Percentiles rank a stretch among this genome's conserved stretches.
phyloP scores from a whole-genome alignment of 805 yeast genomes.

The Lipomyces oligophaga region DNA sequence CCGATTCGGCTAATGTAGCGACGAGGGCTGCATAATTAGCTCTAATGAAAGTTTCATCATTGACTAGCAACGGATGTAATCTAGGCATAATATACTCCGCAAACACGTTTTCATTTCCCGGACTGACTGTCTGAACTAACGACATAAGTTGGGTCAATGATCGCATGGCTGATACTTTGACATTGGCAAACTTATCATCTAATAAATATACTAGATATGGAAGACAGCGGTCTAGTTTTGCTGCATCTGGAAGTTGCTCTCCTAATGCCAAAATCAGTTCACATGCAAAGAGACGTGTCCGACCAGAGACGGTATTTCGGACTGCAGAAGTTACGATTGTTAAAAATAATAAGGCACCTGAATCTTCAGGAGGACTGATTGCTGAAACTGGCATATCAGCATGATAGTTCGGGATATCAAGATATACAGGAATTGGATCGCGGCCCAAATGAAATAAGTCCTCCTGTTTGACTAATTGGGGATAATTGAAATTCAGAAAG shows the following conservation, averaged over 20 bases:
- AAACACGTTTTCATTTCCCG: slow-evolving; percentile 71
- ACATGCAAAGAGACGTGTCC: slow-evolving; percentile 63
- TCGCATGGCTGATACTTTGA: slow-evolving; percentile 62
- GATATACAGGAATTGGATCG: slow-evolving; percentile 29
- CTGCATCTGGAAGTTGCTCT: slow-evolving; percentile 74
- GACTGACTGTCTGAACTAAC: slow-evolving; percentile 61
- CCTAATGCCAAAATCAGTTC: slow-evolving; percentile 73
- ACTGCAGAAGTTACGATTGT: slow-evolving; percentile 56
- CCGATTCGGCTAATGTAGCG: slow-evolving; percentile 64
- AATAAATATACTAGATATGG: slow-evolving; percentile 74
- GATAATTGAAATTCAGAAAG: slow-evolving; percentile 39
- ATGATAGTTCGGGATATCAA: slow-evolving; percentile 29
- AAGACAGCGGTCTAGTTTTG: slow-evolving; percentile 76
- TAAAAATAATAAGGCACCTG: slow-evolving; percentile 56
- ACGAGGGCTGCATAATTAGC: slow-evolving; percentile 68
- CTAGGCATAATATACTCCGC: slow-evolving; percentile 80
- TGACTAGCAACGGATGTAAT: slow-evolving; percentile 45
- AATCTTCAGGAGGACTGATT: slow-evolving; percentile 18
- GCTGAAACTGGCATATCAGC: slow-evolving; percentile 12
- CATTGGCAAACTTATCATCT: slow-evolving; percentile 63
- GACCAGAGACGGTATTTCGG: slow-evolving; percentile 57
- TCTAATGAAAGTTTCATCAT: slow-evolving; percentile 49
- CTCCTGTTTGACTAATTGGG: background rate
- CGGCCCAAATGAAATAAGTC: background rate
- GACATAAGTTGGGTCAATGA: slow-evolving; percentile 63